Percentiles rank a stretch among this genome's conserved stretches.
These are phyloP conservation scores for Hanseniaspora taiwanica DNA, from an alignment of 805 yeast genomes.

Conservation along the genomic window DNA sequence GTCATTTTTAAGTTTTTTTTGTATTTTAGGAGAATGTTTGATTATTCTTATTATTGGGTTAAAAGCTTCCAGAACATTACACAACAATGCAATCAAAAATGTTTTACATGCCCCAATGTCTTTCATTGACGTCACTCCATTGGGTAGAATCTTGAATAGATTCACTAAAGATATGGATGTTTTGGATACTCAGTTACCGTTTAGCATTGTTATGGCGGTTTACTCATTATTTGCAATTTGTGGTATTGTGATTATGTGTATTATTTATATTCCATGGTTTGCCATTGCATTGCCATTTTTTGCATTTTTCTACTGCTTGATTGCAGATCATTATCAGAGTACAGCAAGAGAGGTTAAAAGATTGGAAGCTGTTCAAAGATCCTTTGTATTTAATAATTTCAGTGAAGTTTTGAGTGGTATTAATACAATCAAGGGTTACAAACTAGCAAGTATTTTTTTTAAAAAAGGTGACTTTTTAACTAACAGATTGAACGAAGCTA, in stretches of 20 bases:
- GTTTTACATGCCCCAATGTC: conserved; percentile 71
- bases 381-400: conserved; percentile 58
- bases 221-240: conserved; percentile 33
- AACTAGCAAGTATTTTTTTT: conserved; percentile 33
- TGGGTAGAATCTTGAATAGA: conserved; percentile 74
- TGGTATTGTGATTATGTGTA: conserved; percentile 53
- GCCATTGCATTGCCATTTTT: conserved; percentile 53
- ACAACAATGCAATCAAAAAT: conserved; percentile 43
- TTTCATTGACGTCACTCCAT: conserved; percentile 74
- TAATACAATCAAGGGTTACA: conserved; percentile 51
- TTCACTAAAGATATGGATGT: conserved; percentile 71
- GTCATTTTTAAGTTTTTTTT: conserved; percentile 34
- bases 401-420: conserved; percentile 61
- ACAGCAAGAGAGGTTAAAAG: conserved; percentile 68
- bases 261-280: conserved; percentile 65
- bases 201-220: conserved; percentile 48
- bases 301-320: conserved; percentile 25
- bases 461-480: conserved; percentile 32
- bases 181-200: conserved; percentile 60
- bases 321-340: conserved; percentile 49
- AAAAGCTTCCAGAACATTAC: conserved; percentile 44
- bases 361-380: conserved; percentile 57
- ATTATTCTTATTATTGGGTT: conserved; percentile 38
- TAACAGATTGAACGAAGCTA: conserved; percentile 56
- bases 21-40: conserved; percentile 30